Evolutionary conservation across 2,329 filamentous ascomycete genomes (phyloP).

Genomic region (Stachybotrys elegans): DNA sequence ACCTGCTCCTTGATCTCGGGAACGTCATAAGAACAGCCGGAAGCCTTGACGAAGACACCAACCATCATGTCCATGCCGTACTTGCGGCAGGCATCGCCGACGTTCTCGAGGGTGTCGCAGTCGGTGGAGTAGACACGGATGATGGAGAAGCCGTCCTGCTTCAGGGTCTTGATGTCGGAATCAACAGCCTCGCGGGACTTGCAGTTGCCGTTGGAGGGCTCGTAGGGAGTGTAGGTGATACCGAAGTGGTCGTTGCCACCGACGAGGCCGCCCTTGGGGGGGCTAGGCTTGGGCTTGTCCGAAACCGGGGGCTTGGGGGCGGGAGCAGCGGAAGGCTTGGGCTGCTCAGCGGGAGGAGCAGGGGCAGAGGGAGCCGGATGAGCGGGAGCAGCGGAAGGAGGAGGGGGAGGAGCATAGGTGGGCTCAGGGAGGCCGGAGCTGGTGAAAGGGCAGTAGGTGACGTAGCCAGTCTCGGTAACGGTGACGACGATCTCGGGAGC

Average conservation of each 20-base stretch:
- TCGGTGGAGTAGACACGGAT: constrained; percentile 89
- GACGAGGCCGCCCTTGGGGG: constrained; percentile 25
- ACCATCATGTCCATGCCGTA: constrained; percentile 75
- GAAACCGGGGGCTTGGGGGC: constrained; percentile 10
- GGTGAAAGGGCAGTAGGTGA: constrained; percentile 67
- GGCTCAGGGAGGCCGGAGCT: constrained; percentile 32
- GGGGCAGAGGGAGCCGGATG: constrained; percentile 7
- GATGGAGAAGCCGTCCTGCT: constrained; percentile 59
- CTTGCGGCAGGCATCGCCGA: constrained; percentile 63
- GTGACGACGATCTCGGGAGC: constrained; percentile 62
- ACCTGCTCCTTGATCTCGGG: constrained; percentile 69
- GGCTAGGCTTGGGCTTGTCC: constrained; percentile 17
- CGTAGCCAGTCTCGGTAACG: constrained; percentile 61
- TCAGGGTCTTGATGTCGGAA: constrained; percentile 57
- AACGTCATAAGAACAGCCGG: constrained; percentile 51
- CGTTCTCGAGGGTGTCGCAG: constrained; percentile 73
- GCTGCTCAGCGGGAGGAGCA: constrained; percentile 3
- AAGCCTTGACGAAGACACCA: constrained; percentile 76
- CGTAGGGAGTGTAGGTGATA: constrained; percentile 79
- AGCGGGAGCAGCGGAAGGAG: background rate
- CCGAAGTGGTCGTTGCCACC: constrained; percentile 56
- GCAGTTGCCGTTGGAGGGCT: constrained; percentile 52
- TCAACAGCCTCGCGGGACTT: constrained; percentile 56
- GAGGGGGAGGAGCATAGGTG: constrained; percentile 16
- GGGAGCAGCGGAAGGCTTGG: constrained; percentile 11